These are phyloP conservation scores for Cicer pinnatifidum DNA, from an alignment of 306 rosid species.

Conservation along the genomic window DNA sequence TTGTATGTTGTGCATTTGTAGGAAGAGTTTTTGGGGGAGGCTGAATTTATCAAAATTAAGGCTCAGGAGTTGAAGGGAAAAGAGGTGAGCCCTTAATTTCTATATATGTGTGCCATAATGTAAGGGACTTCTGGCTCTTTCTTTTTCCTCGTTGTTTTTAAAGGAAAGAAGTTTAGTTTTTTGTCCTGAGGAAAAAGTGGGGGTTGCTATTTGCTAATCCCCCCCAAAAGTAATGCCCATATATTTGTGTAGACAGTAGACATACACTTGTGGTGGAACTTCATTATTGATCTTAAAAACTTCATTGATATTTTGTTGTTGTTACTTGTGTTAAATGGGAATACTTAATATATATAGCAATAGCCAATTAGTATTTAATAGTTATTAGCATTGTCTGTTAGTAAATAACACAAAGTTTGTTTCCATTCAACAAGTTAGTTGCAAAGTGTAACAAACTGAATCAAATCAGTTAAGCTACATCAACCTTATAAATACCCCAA, in stretches of 20 bases:
- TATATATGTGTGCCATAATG: conserved; percentile 15
- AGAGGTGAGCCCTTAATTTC: conserved; percentile 66
- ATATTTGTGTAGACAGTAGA: neutral
- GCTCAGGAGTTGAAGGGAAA: conserved; percentile 96
- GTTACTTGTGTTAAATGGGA: conserved; percentile 28
- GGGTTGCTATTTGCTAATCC: conserved; percentile 1
- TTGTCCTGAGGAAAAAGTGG: neutral
- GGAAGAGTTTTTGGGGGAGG: conserved; percentile 98
- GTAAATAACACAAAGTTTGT: neutral
- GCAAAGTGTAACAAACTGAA: conserved; percentile 7
- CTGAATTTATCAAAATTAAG: conserved; percentile 92
- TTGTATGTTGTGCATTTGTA: conserved; percentile 45
- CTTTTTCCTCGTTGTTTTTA: conserved; percentile 16
- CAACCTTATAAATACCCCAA: conserved; percentile 2
- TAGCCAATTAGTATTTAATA: neutral
- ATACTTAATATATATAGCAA: neutral
- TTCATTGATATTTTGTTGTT: conserved; percentile 23
- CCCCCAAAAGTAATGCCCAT: neutral
- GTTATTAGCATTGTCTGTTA: neutral
- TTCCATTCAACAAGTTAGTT: neutral
- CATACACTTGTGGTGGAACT: neutral
- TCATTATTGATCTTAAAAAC: neutral
- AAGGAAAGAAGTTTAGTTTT: conserved; percentile 9
- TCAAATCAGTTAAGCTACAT: neutral
- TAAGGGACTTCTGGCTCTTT: neutral